Base-by-base conservation (phyloP, 116 monocot species). In the Posidonia oceanica region DNA sequence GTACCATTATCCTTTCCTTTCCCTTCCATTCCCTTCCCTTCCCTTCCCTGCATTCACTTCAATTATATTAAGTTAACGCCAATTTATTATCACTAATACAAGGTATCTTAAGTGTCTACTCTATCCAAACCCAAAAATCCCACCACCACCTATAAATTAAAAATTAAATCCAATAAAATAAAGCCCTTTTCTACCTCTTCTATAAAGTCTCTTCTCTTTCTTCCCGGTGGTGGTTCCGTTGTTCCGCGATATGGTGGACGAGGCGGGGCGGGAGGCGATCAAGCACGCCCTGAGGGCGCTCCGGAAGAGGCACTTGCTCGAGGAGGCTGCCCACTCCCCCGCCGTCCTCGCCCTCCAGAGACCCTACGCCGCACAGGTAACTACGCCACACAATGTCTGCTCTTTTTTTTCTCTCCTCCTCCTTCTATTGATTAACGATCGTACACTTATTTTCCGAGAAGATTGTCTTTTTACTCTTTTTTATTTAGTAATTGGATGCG, bases 301-400 rank as follows among this genome's bases (percentile, higher is more conserved):
- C n/a, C 78, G 82, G 56, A 84, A 59, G 76, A 72, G 91, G 71
- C 96, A 85, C 63, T 80, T 86, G 70, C 73, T 89, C 61, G 96
- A 96, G 72, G 96, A 96, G 67, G 91, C 80, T 3, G 91, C 96
- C 7, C 96, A 96, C 70, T 74, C 75, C 3, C 83, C 89, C 0
- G 96, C 96, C 3, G 70, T 91, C 60, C 54, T 75, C 39, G 91
- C 96, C 14, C 91, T 96, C 37, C 63, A 87, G 29, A 64, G 72
- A 20, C 96, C 96, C 4, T 81, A 81, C 39, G 79, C 78, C 14
- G 70, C 78, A 36, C 91, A 87, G 87, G 96, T 91, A 18, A 39
- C 17, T 40, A 17, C 39, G 7, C 18, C 40, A 64, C 17, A 16
- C 36, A 7, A 14, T 1, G 48, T 12, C 48, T 48, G 48, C 48